Conservation (phyloP, 2,329 filamentous ascomycete species). For the Fusarium chlamydosporum region DNA sequence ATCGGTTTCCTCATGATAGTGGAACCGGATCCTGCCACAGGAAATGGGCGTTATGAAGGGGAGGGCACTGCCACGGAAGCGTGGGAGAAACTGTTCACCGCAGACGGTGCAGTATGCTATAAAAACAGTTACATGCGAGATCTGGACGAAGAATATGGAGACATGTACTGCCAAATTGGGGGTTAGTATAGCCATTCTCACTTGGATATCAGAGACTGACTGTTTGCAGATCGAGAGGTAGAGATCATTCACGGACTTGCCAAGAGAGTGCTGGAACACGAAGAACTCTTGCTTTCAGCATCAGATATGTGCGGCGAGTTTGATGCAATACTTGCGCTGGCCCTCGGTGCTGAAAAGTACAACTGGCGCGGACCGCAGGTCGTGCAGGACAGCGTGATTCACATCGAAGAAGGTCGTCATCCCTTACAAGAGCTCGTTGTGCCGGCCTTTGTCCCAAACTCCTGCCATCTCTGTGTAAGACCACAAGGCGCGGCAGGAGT, state of each 20-base stretch:
- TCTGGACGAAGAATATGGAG: slow-evolving; percentile 85
- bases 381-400: slow-evolving; percentile 76
- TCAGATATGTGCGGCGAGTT: slow-evolving; percentile 89
- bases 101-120: slow-evolving; percentile 81
- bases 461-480: slow-evolving; percentile 78
- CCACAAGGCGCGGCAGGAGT: slow-evolving; percentile 45
- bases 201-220: slow-evolving; percentile 41
- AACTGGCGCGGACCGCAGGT: slow-evolving; percentile 78
- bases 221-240: slow-evolving; percentile 80
- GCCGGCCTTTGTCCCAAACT: slow-evolving; percentile 84
- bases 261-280: slow-evolving; percentile 76
- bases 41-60: slow-evolving; percentile 74
- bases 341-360: slow-evolving; percentile 81
- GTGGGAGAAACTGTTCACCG: slow-evolving; percentile 85
- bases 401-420: slow-evolving; percentile 85
- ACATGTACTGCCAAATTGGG: slow-evolving; percentile 86
- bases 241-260: slow-evolving; percentile 86
- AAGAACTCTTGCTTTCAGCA: slow-evolving; percentile 74
- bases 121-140: slow-evolving; percentile 87
- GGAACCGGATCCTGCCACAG: slow-evolving; percentile 64
- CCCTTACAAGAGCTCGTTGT: slow-evolving; percentile 88
- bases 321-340: slow-evolving; percentile 86
- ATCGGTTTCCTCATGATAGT: slow-evolving; percentile 90
- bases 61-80: slow-evolving; percentile 66
- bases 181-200: slow-evolving; percentile 63